A percentile compares a stretch with the other conserved stretches of the same genome.
phyloP scores from a whole-genome alignment of 805 yeast species.

The Maudiozyma serrabonitensis region DNA sequence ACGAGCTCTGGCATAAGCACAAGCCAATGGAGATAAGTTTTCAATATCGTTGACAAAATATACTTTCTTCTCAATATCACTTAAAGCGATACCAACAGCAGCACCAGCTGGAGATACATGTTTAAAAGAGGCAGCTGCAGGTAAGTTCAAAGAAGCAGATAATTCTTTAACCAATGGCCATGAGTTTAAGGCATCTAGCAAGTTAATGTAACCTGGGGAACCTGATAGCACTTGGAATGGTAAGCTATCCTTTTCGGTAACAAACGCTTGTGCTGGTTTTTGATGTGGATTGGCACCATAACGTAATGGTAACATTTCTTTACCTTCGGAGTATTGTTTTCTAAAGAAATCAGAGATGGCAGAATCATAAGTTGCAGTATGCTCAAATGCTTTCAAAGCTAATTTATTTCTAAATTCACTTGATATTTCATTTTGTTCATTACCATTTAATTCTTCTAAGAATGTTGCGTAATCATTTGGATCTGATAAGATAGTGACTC shows the following conservation, averaged over 20 bases:
- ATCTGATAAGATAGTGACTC: conserved; percentile 91
- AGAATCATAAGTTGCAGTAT: conserved; percentile 93
- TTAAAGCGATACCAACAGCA: conserved; percentile 89
- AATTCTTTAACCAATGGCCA: conserved; percentile 98
- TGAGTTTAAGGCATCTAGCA: conserved; percentile 90
- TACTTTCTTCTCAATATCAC: conserved; percentile 84
- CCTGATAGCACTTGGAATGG: conserved; percentile 92
- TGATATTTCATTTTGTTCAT: conserved; percentile 54
- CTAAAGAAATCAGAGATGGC: conserved; percentile 95
- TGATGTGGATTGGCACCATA: conserved; percentile 99
- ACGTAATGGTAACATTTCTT: conserved; percentile 83
- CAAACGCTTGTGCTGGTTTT: conserved; percentile 96
- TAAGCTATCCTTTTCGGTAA: conserved; percentile 67
- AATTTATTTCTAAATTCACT: conserved; percentile 63
- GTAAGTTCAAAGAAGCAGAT: conserved; percentile 83
- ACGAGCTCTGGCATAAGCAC: conserved; percentile 97
- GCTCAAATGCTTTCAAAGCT: conserved; percentile 95
- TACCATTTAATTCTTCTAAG: conserved; percentile 60
- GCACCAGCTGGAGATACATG: conserved; percentile 99
- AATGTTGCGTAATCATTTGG: conserved; percentile 86
- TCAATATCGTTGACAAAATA: conserved; percentile 92
- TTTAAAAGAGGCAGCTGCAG: conserved; percentile 98
- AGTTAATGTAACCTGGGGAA: conserved; percentile 94
- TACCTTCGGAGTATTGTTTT: conserved; percentile 86
- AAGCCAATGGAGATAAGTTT: conserved; percentile 90